Evolutionary conservation across 805 yeast species (phyloP).

Genomic region (Schwanniomyces vanrijiae): DNA sequence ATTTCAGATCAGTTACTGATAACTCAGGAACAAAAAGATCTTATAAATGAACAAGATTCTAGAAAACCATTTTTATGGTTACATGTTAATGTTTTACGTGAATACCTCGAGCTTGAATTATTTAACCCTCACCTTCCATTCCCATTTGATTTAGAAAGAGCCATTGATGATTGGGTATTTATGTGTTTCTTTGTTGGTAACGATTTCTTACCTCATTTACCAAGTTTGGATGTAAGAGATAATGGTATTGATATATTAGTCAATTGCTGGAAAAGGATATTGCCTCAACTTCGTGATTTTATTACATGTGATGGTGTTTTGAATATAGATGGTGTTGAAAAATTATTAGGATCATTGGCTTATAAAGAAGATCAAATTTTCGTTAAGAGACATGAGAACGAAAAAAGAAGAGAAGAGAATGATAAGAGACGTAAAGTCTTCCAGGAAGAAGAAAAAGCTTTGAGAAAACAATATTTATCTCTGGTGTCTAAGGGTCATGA

Average conservation of each 20-base stretch:
- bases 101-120: slow-evolving; percentile 82
- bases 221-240: slow-evolving; percentile 92
- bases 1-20: slow-evolving; percentile 52
- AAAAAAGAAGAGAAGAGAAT: slow-evolving; percentile 65
- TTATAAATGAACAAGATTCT: slow-evolving; percentile 41
- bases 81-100: slow-evolving; percentile 83
- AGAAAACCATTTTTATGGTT: slow-evolving; percentile 92
- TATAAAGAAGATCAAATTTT: slow-evolving; percentile 78
- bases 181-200: slow-evolving; percentile 99
- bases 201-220: slow-evolving; percentile 95
- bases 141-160: slow-evolving; percentile 86
- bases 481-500: slow-evolving; percentile 72
- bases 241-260: slow-evolving; percentile 84
- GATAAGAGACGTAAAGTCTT: slow-evolving; percentile 56
- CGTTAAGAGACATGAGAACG: slow-evolving; percentile 64
- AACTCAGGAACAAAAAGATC: slow-evolving; percentile 57
- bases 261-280: slow-evolving; percentile 74
- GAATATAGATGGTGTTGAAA: slow-evolving; percentile 74
- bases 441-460: slow-evolving; percentile 44
- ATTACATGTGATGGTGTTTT: slow-evolving; percentile 89
- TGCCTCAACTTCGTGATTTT: slow-evolving; percentile 70
- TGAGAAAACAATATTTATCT: slow-evolving; percentile 45
- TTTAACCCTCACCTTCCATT: slow-evolving; percentile 67
- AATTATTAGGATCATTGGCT: slow-evolving; percentile 62
- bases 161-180: slow-evolving; percentile 98